Evolutionary conservation across 768 basidiomycete genomes (phyloP).

Genomic region (Jaapia argillacea): DNA sequence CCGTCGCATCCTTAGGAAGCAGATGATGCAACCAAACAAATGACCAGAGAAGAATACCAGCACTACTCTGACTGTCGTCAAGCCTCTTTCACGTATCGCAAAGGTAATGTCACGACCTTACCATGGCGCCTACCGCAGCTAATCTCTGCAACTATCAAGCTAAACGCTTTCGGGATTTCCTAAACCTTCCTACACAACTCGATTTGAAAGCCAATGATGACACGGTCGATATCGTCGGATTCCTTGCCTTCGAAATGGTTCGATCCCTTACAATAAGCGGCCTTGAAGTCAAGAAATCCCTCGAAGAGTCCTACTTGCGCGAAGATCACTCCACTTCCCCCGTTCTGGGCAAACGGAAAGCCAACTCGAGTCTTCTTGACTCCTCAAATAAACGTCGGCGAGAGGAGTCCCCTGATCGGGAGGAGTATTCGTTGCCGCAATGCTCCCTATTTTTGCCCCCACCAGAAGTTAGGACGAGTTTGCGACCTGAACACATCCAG

Average conservation of each 20-base stretch:
- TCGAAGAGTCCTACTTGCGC: conserved; percentile 61
- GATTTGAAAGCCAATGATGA: conserved; percentile 90
- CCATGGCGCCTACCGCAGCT: too few relatives aligned
- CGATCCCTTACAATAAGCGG: conserved; percentile 86
- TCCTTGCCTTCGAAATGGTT: conserved; percentile 96
- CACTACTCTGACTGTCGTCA: conserved; percentile 96
- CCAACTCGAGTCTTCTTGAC: conserved; percentile 23
- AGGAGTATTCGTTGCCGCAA: conserved; percentile 57
- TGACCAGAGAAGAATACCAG: conserved; percentile 95
- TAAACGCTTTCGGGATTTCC: conserved; percentile 91
- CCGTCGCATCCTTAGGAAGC: conserved; percentile 53
- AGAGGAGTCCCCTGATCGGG: conserved; percentile 44
- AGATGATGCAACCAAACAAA: conserved; percentile 88
- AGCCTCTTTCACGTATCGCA: conserved; percentile 93
- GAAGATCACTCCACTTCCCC: conserved; percentile 57
- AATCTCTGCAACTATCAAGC: conserved; percentile 30
- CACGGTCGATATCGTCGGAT: conserved; percentile 93
- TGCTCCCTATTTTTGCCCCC: conserved; percentile 76
- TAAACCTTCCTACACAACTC: conserved; percentile 78
- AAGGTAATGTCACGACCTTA: conserved; percentile 44
- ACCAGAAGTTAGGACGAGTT: conserved; percentile 67
- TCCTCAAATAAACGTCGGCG: conserved; percentile 35
- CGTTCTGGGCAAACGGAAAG: conserved; percentile 63
- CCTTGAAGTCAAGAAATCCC: conserved; percentile 68
- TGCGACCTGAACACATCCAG: conserved; percentile 80